Base-by-base conservation (phyloP, 768 basidiomycete genomes). In the Xerocomellus dryophilus region DNA sequence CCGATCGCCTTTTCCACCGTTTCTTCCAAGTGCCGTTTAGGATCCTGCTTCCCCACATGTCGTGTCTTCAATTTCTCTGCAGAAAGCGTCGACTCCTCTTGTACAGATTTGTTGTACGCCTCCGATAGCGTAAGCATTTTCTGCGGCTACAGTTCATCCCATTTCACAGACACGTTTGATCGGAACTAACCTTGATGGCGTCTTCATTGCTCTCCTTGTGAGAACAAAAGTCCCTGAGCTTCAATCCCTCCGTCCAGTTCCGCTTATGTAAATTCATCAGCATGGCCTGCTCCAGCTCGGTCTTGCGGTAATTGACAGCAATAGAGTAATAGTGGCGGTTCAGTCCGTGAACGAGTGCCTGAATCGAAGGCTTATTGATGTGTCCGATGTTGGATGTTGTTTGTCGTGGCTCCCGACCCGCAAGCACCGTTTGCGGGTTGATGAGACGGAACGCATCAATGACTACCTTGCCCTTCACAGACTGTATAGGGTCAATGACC, bases 401-500 rank as follows among this genome's bases (percentile, higher is more conserved):
- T 71, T 98, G 97, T 23, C 97, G 83, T 11, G 94, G 92, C 74
- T 99, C 97, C 51, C 91, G 87, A 47, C 97, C 97, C 53, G 88
- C 79, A 58, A 97, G 85, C 56, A 98, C 86, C 42, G 86, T 80
- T 63, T 92, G 85, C 18, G 95, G 93, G 68, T 90, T 90, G 74
- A 99, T 98, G 42, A 94, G 86, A 54, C 97, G 88, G 80, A 99
- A 99, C 3, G 97, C 97, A 73, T 98, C 97, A 59, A 99, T 98
- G 46, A 98, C 97, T 40, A 99, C 97, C 72, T 98, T 99, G 49
- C 91, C 91, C 72, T 95, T 96, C 66, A 99, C 97, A 38, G 95
- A 98, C 72, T 98, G 97, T 65, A 98, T 98, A 35, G 97, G 97
- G 73, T 99, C 97, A 58, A 98, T 84, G 59, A 98, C 96, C 50